Conservation (phyloP, 2,329 filamentous ascomycete genomes). For the Alternaria triticina region DNA sequence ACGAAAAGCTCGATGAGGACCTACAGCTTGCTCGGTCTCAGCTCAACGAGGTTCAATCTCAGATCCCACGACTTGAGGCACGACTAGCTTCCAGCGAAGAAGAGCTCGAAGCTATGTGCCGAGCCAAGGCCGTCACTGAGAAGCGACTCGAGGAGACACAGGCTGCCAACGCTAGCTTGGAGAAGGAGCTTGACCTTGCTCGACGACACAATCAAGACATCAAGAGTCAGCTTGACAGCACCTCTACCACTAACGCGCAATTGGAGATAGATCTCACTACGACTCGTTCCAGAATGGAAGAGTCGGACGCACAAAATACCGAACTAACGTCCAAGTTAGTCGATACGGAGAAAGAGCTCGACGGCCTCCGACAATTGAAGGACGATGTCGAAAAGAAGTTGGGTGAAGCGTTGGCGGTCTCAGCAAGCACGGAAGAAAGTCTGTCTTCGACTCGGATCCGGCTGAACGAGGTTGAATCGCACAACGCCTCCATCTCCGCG, state of each 20-base stretch:
- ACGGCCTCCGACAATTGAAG: constrained; percentile 21
- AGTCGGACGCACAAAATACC: constrained; percentile 20
- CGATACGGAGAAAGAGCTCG: constrained; percentile 15
- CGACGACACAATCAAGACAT: constrained; percentile 16
- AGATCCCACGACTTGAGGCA: constrained; percentile 11
- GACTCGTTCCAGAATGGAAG: constrained; percentile 14
- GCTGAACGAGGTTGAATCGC: constrained; percentile 11
- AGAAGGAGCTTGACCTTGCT: constrained; percentile 25
- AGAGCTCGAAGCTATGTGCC: constrained; percentile 23
- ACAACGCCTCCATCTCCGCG: constrained; percentile 8
- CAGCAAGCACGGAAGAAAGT: constrained; percentile 10
- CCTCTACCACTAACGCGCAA: constrained; percentile 11
- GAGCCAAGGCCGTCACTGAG: constrained; percentile 20
- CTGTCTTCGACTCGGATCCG: constrained; percentile 14
- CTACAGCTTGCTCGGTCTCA: constrained; percentile 21
- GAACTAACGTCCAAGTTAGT: constrained; percentile 18
- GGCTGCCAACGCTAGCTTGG: constrained; percentile 21
- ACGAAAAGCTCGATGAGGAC: constrained; percentile 21
- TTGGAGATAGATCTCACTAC: constrained; percentile 27
- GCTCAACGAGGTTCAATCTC: constrained; percentile 15
- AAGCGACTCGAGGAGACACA: constrained; percentile 21
- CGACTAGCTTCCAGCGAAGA: constrained; percentile 23
- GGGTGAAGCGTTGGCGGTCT: constrained; percentile 1
- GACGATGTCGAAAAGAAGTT: constrained; percentile 15
- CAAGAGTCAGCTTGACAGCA: constrained; percentile 14